Percentiles rank a stretch among this genome's conserved stretches.
phyloP scores from a whole-genome alignment of 768 basidiomycete genomes.

The Lactarius vividus region DNA sequence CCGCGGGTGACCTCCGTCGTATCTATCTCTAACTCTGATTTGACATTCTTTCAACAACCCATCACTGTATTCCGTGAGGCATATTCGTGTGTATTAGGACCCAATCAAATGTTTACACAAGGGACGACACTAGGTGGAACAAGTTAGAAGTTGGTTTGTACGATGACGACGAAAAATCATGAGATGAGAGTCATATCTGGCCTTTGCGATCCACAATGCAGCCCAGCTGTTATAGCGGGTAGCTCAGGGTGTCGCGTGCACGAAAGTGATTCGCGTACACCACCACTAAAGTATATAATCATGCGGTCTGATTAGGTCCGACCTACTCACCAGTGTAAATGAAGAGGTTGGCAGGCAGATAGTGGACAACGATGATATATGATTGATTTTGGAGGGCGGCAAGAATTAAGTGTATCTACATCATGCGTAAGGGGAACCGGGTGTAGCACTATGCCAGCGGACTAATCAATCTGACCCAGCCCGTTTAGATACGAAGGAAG shows the following conservation, averaged over 20 bases:
- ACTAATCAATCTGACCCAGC: conserved; percentile 72
- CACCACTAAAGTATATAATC: conserved; percentile 29
- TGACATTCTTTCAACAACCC: too few relatives aligned
- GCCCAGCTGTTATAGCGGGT: conserved; percentile 46
- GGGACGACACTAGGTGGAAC: neutral
- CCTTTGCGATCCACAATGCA: conserved; percentile 68
- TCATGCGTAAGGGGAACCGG: conserved; percentile 1
- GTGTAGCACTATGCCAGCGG: conserved; percentile 70
- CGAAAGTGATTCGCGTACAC: conserved; percentile 42
- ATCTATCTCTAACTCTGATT: conserved; percentile 55
- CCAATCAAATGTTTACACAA: neutral
- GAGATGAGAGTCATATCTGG: conserved; percentile 71
- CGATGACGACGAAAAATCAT: neutral
- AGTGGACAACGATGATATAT: neutral
- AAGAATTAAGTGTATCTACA: conserved; percentile 24
- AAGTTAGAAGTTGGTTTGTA: conserved; percentile 3
- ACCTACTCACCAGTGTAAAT: conserved; percentile 12
- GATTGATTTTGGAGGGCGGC: conserved; percentile 21
- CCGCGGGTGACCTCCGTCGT: conserved; percentile 68
- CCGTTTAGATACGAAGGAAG: conserved; percentile 9
- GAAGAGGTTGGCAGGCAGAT: neutral
- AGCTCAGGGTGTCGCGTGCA: conserved; percentile 39
- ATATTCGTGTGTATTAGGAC: neutral
- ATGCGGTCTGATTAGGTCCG: neutral
- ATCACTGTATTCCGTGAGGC: neutral